Percentiles rank a stretch among this genome's conserved stretches.
Conservation (phyloP, 108 stramenopile genomes). For the Cylindrotheca closterium region DNA sequence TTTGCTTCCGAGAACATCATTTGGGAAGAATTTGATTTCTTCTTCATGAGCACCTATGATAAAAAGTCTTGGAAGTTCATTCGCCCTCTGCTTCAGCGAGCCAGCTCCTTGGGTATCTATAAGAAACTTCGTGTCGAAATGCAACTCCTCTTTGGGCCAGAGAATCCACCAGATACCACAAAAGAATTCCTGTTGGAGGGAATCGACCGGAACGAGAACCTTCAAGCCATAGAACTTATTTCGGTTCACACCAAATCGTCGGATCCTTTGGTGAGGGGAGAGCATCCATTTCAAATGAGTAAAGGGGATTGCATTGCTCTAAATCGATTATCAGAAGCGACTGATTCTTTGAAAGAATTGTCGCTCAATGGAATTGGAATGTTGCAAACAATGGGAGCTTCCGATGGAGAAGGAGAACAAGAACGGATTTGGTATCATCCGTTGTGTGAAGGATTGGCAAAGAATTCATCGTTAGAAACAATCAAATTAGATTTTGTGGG, state of each 20-base stretch:
- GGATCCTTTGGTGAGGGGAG: too few relatives aligned
- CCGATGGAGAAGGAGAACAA: too few relatives aligned
- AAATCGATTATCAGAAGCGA: neutral
- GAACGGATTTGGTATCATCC: neutral
- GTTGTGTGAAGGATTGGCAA: neutral
- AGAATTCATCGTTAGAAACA: neutral
- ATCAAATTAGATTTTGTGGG: neutral
- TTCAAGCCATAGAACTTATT: neutral
- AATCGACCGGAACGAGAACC: neutral
- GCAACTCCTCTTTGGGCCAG: neutral
- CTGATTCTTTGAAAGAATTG: neutral
- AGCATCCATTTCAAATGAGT: neutral
- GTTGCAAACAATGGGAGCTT: too few relatives aligned
- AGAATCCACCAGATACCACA: neutral
- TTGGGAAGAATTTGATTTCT: neutral
- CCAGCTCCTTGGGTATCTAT: neutral
- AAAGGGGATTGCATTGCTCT: neutral
- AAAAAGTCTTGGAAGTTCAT: neutral
- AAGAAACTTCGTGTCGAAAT: neutral
- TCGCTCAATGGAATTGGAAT: neutral
- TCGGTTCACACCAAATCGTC: neutral
- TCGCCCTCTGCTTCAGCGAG: neutral
- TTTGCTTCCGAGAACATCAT: neutral
- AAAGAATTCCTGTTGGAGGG: neutral
- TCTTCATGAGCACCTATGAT: neutral